Base-by-base conservation (phyloP, 2,329 filamentous ascomycete species). In the Colletotrichum filicis region DNA sequence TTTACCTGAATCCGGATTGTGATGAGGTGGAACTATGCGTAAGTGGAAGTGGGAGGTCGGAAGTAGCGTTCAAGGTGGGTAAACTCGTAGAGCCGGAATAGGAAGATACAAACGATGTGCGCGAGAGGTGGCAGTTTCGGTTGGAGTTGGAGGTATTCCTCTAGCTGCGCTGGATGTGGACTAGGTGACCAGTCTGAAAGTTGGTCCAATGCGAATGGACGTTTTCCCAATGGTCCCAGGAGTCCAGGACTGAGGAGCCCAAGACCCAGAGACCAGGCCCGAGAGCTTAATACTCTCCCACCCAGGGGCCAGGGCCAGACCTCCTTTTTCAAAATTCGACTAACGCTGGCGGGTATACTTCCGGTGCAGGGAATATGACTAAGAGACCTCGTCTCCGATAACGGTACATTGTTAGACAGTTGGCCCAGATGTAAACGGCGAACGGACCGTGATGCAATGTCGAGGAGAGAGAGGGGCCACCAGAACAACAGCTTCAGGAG, bases 1-100 rank as follows among this genome's bases (percentile, higher is more conserved):
- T 66, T 26, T 69, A 66, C 32, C 66, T 69, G 69, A 73, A 68
- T 74, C 55, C 68, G 65, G 73, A 52, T 26, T 60, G 62, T n/a
- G 35, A 61, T 73, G 32, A 19, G 55, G 65, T 37, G 55, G 61
- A 30, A 37, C 69, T 57, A 59, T 74, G 72, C 55, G 52, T 65
- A 56, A 62, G 53, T 74, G 61, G 68, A 37, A 66, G 61, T 35
- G 65, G 64, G 24, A 59, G 24, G 56, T 58, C 26, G 70, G 66
- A 71, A 71, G 60, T 66, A 61, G 67, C 57, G 66, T 71, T 4
- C 59, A 57, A 66, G 46, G 61, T 66, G 58, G 67, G 35, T 53
- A 30, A 28, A 46, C 28, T 19, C 35, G 11, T 24, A 11, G 7
- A 12, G 52, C 49, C 63, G n/a, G 32, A 68, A 32, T 68, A 68